Evolutionary conservation across 2,329 filamentous ascomycete genomes (phyloP), one percentile per base, ranked within the genome.

Genomic region (Hypoxylon sp.): DNA sequence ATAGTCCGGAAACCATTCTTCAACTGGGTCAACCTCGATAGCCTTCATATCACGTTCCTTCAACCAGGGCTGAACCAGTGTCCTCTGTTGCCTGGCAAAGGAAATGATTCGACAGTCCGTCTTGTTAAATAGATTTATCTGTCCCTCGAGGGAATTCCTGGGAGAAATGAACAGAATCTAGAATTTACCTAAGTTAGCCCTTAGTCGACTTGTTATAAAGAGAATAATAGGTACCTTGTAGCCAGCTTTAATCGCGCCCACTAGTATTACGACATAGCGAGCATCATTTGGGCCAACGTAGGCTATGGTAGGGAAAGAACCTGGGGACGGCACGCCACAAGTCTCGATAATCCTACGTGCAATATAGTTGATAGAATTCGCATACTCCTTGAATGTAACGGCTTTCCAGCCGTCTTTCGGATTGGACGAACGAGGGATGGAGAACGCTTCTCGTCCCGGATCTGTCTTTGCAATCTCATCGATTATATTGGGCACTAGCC

Each of bases 101-200:
- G 73, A 76, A 17, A 85, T 34, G n/a, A 76, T 71, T 45, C 77
- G 75, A 73, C 83, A 85, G 58, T 82, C 74, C 0, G 83, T 83
- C 23, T 74, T 75, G 32, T 83, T 76, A 36, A 85, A 81, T 0
- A 86, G 78, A 36, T 80, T 81, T 13, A 83, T 61, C 64, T 85
- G 82, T 2, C 78, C 82, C 48, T 84, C 82, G 5, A 77, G 75
- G 1, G 81, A 80, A 66, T 85, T 85, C 2, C 83, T 79, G 0
- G 81, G 79, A 17, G 82, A 85, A 45, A 84, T 80, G 43, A 83
- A 80, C 5, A 85, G 75, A 2, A 80, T 78, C 77, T 81, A 14
- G 7, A 19, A 30, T 10, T 30, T 48, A 36, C 2, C 23, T 5
- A 23, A 23, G 34, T 14, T 41, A 11, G 21, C 10, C 13, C 32